Evolutionary conservation across 148 eudicot species (phyloP).

Genomic region (Rhododendron griersonianum): DNA sequence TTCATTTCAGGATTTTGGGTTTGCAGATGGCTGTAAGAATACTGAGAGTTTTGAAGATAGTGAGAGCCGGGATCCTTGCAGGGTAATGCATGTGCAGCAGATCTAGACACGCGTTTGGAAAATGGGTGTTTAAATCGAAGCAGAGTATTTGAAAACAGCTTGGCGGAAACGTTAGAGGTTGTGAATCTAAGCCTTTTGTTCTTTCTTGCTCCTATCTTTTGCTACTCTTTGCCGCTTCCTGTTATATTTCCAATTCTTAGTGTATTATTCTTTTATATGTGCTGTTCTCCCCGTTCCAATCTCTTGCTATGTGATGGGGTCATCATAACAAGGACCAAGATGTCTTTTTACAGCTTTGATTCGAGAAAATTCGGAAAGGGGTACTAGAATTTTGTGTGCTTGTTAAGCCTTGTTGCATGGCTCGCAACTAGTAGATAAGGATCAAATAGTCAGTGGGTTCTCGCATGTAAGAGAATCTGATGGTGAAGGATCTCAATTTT

Average conservation of each 20-base stretch:
- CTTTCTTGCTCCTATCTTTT: neutral
- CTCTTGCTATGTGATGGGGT: conserved; percentile 12
- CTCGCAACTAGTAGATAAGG: neutral
- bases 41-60: conserved; percentile 39
- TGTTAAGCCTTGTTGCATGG: neutral
- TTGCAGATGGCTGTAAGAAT: conserved; percentile 31
- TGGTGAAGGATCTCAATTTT: conserved; percentile 2
- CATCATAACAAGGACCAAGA: conserved; percentile 4
- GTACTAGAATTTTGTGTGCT: neutral
- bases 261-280: neutral
- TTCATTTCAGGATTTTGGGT: conserved; percentile 42
- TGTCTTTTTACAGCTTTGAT: neutral
- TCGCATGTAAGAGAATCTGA: neutral
- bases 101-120: conserved; percentile 24
- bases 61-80: conserved; percentile 46
- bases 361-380: neutral
- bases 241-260: neutral
- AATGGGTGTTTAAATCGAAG: conserved; percentile 36
- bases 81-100: conserved; percentile 39
- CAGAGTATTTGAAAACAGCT: conserved; percentile 40
- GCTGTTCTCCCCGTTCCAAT: neutral
- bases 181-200: conserved; percentile 18
- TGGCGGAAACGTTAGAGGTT: conserved; percentile 57
- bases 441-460: neutral
- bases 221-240: neutral